These are phyloP conservation scores for Epichloe glyceriae DNA, from an alignment of 2,329 filamentous ascomycete genomes.

Conservation along the genomic window DNA sequence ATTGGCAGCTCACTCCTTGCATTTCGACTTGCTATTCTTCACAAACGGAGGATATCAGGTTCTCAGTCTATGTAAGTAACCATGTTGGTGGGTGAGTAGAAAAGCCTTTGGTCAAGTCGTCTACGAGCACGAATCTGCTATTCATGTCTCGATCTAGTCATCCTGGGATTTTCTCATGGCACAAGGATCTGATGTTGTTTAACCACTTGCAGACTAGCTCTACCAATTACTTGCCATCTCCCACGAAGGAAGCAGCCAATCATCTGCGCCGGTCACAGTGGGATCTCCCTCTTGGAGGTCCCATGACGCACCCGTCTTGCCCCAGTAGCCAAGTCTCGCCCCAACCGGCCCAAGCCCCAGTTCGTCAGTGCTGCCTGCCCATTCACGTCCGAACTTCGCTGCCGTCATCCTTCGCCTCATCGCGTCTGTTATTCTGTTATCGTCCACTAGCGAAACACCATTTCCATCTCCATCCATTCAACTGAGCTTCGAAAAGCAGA, in stretches of 20 bases:
- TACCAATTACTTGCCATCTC: neutral
- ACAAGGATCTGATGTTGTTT: too few relatives aligned
- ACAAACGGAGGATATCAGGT: too few relatives aligned
- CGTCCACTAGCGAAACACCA: neutral
- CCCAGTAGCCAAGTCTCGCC: slow-evolving; percentile 5
- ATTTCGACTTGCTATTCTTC: too few relatives aligned
- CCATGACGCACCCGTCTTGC: slow-evolving; percentile 22
- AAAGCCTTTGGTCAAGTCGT: too few relatives aligned
- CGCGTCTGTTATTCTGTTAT: neutral
- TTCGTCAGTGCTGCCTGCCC: neutral
- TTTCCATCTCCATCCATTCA: neutral
- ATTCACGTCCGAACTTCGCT: neutral
- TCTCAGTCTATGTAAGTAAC: too few relatives aligned
- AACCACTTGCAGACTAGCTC: neutral
- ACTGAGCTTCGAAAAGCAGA: neutral
- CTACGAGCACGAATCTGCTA: too few relatives aligned
- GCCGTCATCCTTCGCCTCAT: slow-evolving; percentile 2
- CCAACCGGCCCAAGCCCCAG: slow-evolving; percentile 7
- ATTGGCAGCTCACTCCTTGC: too few relatives aligned
- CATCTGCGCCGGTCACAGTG: neutral
- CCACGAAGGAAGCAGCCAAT: neutral
- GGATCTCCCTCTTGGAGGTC: slow-evolving; percentile 10
- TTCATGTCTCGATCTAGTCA: too few relatives aligned
- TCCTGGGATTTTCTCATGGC: too few relatives aligned
- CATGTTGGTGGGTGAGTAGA: too few relatives aligned